Conservation (phyloP, 495 filamentous ascomycete genomes). For the Xylaria palmicola region DNA sequence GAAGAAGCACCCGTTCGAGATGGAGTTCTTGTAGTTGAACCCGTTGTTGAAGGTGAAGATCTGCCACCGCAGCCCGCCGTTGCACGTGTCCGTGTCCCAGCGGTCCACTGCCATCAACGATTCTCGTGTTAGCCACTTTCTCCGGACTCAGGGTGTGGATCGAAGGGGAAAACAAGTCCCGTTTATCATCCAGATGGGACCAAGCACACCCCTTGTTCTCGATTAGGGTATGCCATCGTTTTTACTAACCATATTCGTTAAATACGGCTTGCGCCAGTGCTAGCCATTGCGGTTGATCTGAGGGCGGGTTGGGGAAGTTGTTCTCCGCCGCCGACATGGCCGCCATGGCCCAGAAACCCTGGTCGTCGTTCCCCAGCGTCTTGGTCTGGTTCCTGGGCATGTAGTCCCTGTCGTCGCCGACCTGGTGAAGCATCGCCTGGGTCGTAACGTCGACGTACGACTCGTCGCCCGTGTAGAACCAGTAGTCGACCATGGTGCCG, state of each 20-base stretch:
- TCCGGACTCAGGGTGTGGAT: background rate
- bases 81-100: conserved; percentile 69
- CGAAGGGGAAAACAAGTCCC: no score
- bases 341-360: conserved; percentile 82
- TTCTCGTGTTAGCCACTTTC: background rate
- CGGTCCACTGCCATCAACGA: conserved; percentile 43
- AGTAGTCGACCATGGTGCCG: conserved; percentile 77
- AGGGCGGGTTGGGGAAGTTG: conserved; percentile 66
- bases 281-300: conserved; percentile 69
- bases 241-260: conserved; percentile 52
- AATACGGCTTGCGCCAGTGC: conserved; percentile 77
- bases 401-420: conserved; percentile 63
- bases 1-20: conserved; percentile 78
- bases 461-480: conserved; percentile 73
- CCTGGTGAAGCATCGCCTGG: conserved; percentile 70
- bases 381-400: conserved; percentile 82
- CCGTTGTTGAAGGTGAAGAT: conserved; percentile 79
- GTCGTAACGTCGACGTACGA: conserved; percentile 68
- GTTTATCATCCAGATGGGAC: no score
- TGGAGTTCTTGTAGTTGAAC: conserved; percentile 77
- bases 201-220: background rate
- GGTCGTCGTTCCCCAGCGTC: conserved; percentile 79
- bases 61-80: conserved; percentile 83
- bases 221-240: background rate
- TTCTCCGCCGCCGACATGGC: conserved; percentile 80